Evolutionary conservation across 108 stramenopile species (phyloP), one percentile per base, ranked within the genome.

Genomic region (Nannochloropsis gaditana): DNA sequence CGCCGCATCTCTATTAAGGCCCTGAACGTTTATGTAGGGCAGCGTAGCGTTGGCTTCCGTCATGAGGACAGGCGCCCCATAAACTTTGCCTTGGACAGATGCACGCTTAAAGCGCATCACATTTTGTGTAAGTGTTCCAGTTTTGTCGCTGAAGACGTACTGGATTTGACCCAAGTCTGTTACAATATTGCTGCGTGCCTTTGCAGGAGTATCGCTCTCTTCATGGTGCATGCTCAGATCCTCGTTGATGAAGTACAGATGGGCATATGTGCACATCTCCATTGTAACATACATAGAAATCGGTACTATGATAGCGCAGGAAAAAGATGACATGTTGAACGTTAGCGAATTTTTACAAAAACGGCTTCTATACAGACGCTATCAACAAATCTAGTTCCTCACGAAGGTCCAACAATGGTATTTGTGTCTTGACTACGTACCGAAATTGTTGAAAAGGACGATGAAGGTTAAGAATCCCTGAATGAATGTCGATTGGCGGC

Each of bases 141-240:
- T 91, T 79, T 91, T 91, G 80, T 91, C 91, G 59, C 79, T 83
- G 42, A 91, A 81, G 21, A 91, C 82, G 80, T 91, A 87, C 82
- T 89, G 45, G 44, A 91, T 82, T 81, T 90, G 89, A 21, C 91
- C 91, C 9, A 91, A 73, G 43, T 91, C 42, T 1, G 94, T 96
- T 19, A 95, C 93, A 43, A 89, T 95, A 31, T 92, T 94, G 83
- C 94, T 94, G 73, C 96, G 88, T 15, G 95, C 95, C 44, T 85
- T 85, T 44, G 95, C 95, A 42, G 94, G 93, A 11, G 95, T 95
- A 84, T 97, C 93, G 19, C 94, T 94, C 79, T 93, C 93, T 43
- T 89, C 92, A 86, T 96, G 93, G 87, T 98, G 96, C 95, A 98
- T 96, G 43, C 95, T 92, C 6, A 93, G 59, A 84, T 98, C 96